Base-by-base conservation (phyloP, 805 yeast species). In the Teunomyces panamensis region DNA sequence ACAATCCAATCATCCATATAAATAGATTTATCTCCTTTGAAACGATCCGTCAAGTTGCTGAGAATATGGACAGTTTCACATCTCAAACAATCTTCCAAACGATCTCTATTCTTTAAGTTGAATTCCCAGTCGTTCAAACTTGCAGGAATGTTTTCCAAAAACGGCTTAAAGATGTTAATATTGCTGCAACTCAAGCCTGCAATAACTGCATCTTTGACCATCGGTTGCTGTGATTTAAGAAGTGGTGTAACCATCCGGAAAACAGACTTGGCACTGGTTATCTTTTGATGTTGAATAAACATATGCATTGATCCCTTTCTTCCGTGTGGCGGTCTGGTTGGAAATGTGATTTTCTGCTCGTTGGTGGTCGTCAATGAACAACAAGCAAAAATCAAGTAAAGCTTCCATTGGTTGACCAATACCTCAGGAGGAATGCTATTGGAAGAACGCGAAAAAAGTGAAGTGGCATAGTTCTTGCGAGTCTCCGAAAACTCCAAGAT, bases 361-460 rank as follows among this genome's bases (percentile, higher is more conserved):
- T 81, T 87, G 0, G 97, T 90, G 0, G 95, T 81, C 0, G 99
- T 94, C 52, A 94, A 67, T 0, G 97, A 89, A 14, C 92, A 83
- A 59, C 98, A 92, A 0, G 96, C 97, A 48, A 90, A 94, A 39
- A 92, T 86, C 57, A 94, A 68, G 60, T 85, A 94, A 3, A 91
- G 73, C 64, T 87, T 87, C 96, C 96, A 89, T 62, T 89, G 96
- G 50, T 86, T 89, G 3, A 87, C 79, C 29, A 89, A 68, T 3
- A 81, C 73, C 58, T 88, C 95, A 0, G 92, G 87, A 1, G 84
- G 83, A 2, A 76, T 53, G 4, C 53, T 53, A 2, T 55, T 43
- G 8, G 57, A 45, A 3, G 68, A 48, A 30, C 62, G 53, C n/a
- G 64, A 56, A 49, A 73, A 71, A 8, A 73, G 49, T 3, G 75